Evolutionary conservation across 148 eudicot species (phyloP).

Genomic region (Chenopodium album): DNA sequence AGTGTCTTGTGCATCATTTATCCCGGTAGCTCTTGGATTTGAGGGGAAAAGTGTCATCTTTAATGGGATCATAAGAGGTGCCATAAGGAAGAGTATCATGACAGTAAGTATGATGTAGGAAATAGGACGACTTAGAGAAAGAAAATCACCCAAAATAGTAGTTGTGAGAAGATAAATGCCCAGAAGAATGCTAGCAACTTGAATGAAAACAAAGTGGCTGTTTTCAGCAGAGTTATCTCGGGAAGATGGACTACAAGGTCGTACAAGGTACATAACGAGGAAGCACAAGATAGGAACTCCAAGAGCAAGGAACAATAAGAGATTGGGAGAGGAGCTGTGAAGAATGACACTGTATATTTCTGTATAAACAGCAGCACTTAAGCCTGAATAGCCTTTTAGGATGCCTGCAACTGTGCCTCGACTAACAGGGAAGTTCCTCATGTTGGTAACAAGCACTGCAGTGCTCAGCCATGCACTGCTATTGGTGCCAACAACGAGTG

Average conservation of each 20-base stretch:
- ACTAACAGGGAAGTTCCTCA: slow-evolving; percentile 82
- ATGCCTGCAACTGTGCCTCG: slow-evolving; percentile 88
- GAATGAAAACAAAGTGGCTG: slow-evolving; percentile 65
- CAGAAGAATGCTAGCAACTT: slow-evolving; percentile 60
- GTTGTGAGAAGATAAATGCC: slow-evolving; percentile 75
- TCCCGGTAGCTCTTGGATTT: slow-evolving; percentile 18
- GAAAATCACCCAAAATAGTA: slow-evolving; percentile 40
- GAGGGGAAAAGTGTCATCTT: slow-evolving; percentile 77
- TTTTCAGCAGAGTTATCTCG: slow-evolving; percentile 62
- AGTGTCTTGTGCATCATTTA: slow-evolving; percentile 18
- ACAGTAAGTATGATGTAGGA: slow-evolving; percentile 46
- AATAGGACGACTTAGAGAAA: slow-evolving; percentile 36
- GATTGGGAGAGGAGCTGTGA: slow-evolving; percentile 53
- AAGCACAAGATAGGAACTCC: slow-evolving; percentile 72
- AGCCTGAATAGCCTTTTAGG: slow-evolving; percentile 78
- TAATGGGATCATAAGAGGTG: slow-evolving; percentile 78
- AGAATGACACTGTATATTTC: slow-evolving; percentile 63
- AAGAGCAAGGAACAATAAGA: slow-evolving; percentile 61
- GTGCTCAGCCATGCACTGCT: slow-evolving; percentile 88
- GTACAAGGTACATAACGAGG: slow-evolving; percentile 61
- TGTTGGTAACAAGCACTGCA: slow-evolving; percentile 81
- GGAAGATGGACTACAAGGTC: slow-evolving; percentile 83
- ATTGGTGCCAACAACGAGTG: slow-evolving; percentile 72
- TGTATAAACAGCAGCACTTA: slow-evolving; percentile 81
- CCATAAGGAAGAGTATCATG: slow-evolving; percentile 73